A percentile compares a stretch with the other conserved stretches of the same genome.
These are phyloP conservation scores for Phyllostachys edulis DNA, from an alignment of 176 grass and related monocot species.

Conservation along the genomic window DNA sequence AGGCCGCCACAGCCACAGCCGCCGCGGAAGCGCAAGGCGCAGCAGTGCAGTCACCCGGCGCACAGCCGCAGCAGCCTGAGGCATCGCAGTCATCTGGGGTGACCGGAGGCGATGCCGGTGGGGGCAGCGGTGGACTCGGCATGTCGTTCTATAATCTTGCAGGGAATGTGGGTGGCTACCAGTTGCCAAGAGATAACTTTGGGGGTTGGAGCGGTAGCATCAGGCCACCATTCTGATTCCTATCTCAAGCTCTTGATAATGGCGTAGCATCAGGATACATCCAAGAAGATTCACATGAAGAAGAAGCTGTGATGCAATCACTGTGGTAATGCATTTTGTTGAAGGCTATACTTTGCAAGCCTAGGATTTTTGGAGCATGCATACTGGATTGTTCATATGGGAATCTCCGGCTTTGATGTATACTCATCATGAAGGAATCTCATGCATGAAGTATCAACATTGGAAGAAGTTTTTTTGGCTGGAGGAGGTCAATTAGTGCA, in stretches of 20 bases:
- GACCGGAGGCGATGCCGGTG: slow-evolving; percentile 48
- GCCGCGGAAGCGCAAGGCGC: slow-evolving; percentile 6
- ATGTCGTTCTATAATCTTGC: slow-evolving; percentile 59
- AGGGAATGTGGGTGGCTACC: slow-evolving; percentile 52
- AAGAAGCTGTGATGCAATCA: slow-evolving; percentile 9
- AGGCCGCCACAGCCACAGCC: slow-evolving; percentile 1
- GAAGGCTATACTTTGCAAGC: slow-evolving; percentile 12
- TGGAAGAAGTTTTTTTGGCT: neutral
- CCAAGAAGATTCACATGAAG: neutral
- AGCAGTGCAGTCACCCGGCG: neutral
- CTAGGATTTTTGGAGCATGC: neutral
- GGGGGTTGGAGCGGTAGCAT: slow-evolving; percentile 43
- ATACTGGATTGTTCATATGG: neutral
- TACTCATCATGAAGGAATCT: neutral
- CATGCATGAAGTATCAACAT: neutral
- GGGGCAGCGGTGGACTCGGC: slow-evolving; percentile 21
- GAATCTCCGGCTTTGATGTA: neutral
- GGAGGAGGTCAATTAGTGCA: neutral
- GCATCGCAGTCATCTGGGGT: slow-evolving; percentile 70
- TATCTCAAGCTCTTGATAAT: neutral
- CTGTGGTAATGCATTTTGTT: slow-evolving; percentile 1
- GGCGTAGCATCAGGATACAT: neutral
- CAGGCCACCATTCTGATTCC: slow-evolving; percentile 54
- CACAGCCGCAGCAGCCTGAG: slow-evolving; percentile 40
- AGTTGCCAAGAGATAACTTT: slow-evolving; percentile 48